Evolutionary conservation across 352 stramenopile species (phyloP).

Genomic region (Globisporangium rhizosaccharum): DNA sequence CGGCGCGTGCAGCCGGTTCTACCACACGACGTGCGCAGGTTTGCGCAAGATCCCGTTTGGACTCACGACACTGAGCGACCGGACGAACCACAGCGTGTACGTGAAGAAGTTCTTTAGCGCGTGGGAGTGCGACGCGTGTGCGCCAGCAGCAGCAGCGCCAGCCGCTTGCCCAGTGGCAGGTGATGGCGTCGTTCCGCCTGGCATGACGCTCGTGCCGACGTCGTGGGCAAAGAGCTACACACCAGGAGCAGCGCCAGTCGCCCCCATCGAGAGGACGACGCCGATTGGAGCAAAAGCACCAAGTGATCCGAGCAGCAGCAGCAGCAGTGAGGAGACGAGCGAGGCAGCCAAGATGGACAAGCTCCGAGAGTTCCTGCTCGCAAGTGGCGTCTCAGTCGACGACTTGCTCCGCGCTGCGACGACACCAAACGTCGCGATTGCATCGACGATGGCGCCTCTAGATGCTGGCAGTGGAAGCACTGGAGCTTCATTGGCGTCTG

Average conservation of each 20-base stretch:
- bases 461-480: too few species aligned
- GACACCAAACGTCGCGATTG: conserved; percentile 33
- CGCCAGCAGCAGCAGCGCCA: conserved; percentile 6
- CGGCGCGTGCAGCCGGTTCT: conserved; percentile 41
- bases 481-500: background rate
- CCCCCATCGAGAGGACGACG: background rate
- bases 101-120: conserved; percentile 81
- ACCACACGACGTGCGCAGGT: conserved; percentile 73
- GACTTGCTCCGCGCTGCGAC: conserved; percentile 64
- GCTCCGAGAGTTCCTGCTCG: conserved; percentile 51
- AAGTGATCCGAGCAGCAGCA: background rate
- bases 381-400: conserved; percentile 63
- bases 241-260: background rate
- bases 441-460: conserved; percentile 1
- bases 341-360: conserved; percentile 39
- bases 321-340: conserved; percentile 4
- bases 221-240: conserved; percentile 24
- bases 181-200: conserved; percentile 21
- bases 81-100: conserved; percentile 73
- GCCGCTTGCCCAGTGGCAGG: background rate
- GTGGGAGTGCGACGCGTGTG: conserved; percentile 66
- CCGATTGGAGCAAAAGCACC: background rate
- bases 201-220: conserved; percentile 45
- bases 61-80: conserved; percentile 75
- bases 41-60: conserved; percentile 79